Base-by-base conservation (phyloP, 169 alveolate genomes). In the Eimeria nieschulzi region DNA sequence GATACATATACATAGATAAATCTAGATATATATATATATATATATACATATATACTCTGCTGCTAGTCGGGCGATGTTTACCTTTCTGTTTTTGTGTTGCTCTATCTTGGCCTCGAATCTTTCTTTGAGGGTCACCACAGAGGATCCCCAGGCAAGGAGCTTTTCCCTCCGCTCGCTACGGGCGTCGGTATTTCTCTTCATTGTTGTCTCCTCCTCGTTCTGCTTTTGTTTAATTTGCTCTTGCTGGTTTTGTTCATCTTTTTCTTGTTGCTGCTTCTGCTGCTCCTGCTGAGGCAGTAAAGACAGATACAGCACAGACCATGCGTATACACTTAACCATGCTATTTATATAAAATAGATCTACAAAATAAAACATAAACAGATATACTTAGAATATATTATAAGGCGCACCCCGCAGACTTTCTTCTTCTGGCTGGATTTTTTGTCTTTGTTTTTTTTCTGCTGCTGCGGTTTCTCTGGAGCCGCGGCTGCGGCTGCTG, bases 61-160 rank as follows among this genome's bases (percentile, higher is more conserved):
- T n/a, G n/a, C n/a, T n/a, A n/a, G n/a, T n/a, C n/a, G n/a, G n/a
- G n/a, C n/a, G n/a, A n/a, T 59, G 68, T 39, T 33, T n/a, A 82
- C 90, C 78, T 68, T 25, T 63, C 13, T 82, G 90, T n/a, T 82
- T 61, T 55, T 82, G 23, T 46, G 46, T 33, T 33, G 46, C 6
- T 33, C 6, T 33, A 33, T 33, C 3, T 33, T 33, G 15, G 61
- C 51, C 15, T 82, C 90, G 33, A 82, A 82, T 9, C 63, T 46
- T 33, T 39, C 53, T 19, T 61, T 82, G 23, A 63, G 78, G 23
- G 26, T 63, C 75, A 61, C 33, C n/a, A 59, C 59, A 23, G 90
- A 82, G 53, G 90, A 51, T 33, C 39, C 90, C 90, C 90, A 82
- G 12, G 75, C 59, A 59, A 26, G 33, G 59, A 82, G 63, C 51